These are phyloP conservation scores for Eutrema japonicum DNA, from an alignment of 345 rosid genomes.

Conservation along the genomic window DNA sequence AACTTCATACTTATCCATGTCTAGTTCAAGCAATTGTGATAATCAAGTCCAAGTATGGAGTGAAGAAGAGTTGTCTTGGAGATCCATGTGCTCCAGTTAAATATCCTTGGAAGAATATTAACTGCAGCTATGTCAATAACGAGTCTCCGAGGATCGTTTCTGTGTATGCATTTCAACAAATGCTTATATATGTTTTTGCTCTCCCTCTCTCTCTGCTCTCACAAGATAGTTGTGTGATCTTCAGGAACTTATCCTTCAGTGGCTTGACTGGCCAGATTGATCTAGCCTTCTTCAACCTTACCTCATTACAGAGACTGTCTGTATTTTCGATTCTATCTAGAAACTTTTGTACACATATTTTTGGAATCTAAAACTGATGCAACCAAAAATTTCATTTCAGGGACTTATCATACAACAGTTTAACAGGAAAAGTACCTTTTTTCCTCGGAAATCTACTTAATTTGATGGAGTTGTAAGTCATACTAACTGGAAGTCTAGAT, in stretches of 20 bases:
- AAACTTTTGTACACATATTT: not conserved
- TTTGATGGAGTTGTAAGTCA: constrained; percentile 56
- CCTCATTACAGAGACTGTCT: constrained; percentile 42
- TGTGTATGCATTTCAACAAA: constrained; percentile 29
- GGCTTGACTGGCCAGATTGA: constrained; percentile 44
- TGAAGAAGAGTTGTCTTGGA: constrained; percentile 57
- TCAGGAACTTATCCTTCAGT: constrained; percentile 45
- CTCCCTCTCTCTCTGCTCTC: not conserved
- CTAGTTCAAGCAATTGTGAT: constrained; percentile 47
- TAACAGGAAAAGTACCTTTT: constrained; percentile 53
- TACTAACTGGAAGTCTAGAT: not conserved
- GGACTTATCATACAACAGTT: constrained; percentile 56
- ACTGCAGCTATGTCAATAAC: constrained; percentile 37
- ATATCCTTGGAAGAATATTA: constrained; percentile 48
- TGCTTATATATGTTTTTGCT: not conserved
- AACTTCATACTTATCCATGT: not conserved
- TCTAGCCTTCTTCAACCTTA: constrained; percentile 38
- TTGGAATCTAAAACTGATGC: not conserved
- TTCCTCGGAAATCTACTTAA: constrained; percentile 45
- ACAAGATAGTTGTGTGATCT: not conserved
- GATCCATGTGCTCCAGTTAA: constrained; percentile 53
- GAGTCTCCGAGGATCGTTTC: constrained; percentile 43
- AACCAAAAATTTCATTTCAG: constrained; percentile 35
- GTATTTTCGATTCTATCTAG: constrained; percentile 1
- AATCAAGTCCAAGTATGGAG: constrained; percentile 45